Percentiles rank a stretch among this genome's conserved stretches.
Conservation (phyloP, 176 grass and related monocot genomes). For the Bolboschoenus planiculmis region DNA sequence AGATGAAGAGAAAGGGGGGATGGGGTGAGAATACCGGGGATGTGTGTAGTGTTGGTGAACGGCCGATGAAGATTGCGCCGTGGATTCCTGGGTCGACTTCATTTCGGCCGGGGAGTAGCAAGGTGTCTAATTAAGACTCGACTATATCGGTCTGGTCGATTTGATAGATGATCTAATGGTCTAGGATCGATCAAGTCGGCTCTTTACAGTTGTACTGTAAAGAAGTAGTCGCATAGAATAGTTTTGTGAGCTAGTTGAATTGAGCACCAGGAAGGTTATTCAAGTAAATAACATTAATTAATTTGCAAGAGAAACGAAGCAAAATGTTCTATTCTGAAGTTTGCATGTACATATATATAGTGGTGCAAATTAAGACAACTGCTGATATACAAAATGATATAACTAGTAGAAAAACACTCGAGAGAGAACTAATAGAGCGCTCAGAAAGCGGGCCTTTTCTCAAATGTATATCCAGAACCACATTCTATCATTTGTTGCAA, state of each 20-base stretch:
- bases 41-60: conserved; percentile 21
- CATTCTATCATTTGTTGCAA: neutral
- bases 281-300: neutral
- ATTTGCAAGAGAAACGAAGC: neutral
- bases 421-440: no score
- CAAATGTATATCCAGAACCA: neutral
- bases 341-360: neutral
- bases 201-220: neutral
- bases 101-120: neutral
- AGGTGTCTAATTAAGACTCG: neutral
- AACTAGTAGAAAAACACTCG: no score
- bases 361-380: neutral
- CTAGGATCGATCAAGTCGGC: neutral
- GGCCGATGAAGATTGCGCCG: conserved; percentile 38
- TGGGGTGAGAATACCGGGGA: conserved; percentile 37
- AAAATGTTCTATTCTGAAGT: conserved; percentile 5
- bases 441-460: no score
- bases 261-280: conserved; percentile 9
- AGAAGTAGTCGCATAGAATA: neutral
- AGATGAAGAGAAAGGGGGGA: conserved; percentile 27
- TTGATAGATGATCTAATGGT: neutral
- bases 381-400: neutral
- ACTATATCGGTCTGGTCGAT: neutral
- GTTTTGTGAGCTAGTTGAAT: neutral
- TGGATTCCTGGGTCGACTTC: neutral